These are phyloP conservation scores for Cutaneotrichosporon sp. DNA, from an alignment of 1,284 basidiomycete species.

Conservation along the genomic window DNA sequence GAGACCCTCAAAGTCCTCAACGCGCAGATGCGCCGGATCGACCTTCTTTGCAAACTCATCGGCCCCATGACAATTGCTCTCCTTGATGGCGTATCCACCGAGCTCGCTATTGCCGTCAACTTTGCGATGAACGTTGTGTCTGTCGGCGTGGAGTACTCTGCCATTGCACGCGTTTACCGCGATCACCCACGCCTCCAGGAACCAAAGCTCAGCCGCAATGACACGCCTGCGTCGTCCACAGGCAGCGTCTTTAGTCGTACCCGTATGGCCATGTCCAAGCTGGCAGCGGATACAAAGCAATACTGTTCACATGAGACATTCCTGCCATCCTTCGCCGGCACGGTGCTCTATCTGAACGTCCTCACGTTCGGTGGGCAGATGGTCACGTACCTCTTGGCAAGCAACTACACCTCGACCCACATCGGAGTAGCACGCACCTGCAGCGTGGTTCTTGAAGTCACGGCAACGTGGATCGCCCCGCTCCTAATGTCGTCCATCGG, in stretches of 20 bases:
- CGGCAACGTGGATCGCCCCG: not conserved
- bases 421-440: not conserved
- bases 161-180: not conserved
- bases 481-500: conserved; percentile 38
- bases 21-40: conserved; percentile 54
- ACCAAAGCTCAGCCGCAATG: not conserved
- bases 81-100: not conserved
- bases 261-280: not conserved
- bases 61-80: conserved; percentile 43
- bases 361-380: conserved; percentile 2
- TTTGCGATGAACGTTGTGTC: not conserved
- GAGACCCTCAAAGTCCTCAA: conserved; percentile 46
- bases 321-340: not conserved
- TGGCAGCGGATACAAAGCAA: not conserved
- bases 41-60: conserved; percentile 55
- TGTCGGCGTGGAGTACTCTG: not conserved
- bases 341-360: not conserved
- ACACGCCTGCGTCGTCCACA: not conserved
- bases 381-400: not conserved
- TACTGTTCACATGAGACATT: not conserved
- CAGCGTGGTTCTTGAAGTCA: not conserved
- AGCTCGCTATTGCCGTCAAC: not conserved
- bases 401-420: not conserved
- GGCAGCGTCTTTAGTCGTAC: not conserved
- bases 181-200: not conserved